These are phyloP conservation scores for Platanthera guangdongensis DNA, from an alignment of 106 monocot genomes.

Conservation along the genomic window DNA sequence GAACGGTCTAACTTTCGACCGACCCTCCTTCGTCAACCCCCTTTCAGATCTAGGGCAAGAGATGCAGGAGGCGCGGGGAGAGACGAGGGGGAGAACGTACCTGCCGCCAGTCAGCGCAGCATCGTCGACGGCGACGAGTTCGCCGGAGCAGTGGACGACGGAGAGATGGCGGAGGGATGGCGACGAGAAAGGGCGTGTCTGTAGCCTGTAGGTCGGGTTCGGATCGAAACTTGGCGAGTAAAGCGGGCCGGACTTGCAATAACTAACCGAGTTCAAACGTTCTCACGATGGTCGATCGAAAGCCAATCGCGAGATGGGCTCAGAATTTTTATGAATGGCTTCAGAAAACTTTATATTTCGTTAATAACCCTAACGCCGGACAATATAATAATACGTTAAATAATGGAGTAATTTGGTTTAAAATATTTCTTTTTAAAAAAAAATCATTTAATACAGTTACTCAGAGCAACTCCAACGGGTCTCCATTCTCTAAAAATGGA, in stretches of 20 bases:
- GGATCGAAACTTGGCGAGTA: background rate
- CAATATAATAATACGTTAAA: background rate
- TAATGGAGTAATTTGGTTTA: background rate
- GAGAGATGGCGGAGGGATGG: background rate
- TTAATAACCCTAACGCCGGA: background rate
- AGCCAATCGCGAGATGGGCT: background rate
- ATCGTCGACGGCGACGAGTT: background rate
- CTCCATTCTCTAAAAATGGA: no score
- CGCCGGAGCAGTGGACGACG: background rate
- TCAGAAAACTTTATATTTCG: conserved; percentile 1
- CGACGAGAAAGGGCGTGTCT: background rate
- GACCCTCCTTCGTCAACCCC: background rate
- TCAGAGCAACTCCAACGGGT: no score
- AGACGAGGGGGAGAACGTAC: background rate
- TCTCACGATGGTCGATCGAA: background rate
- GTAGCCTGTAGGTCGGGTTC: background rate
- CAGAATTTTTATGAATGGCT: background rate
- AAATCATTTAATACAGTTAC: no score
- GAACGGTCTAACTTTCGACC: conserved; percentile 1
- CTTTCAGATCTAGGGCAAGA: conserved; percentile 5
- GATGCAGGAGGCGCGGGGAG: background rate
- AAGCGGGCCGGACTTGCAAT: background rate
- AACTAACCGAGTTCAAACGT: background rate
- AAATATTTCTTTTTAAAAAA: no score
- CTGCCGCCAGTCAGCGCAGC: background rate